Percentiles rank a stretch among this genome's conserved stretches.
Evolutionary conservation across 164 flowering plant species (phyloP).

Genomic region (Vitis riparia): DNA sequence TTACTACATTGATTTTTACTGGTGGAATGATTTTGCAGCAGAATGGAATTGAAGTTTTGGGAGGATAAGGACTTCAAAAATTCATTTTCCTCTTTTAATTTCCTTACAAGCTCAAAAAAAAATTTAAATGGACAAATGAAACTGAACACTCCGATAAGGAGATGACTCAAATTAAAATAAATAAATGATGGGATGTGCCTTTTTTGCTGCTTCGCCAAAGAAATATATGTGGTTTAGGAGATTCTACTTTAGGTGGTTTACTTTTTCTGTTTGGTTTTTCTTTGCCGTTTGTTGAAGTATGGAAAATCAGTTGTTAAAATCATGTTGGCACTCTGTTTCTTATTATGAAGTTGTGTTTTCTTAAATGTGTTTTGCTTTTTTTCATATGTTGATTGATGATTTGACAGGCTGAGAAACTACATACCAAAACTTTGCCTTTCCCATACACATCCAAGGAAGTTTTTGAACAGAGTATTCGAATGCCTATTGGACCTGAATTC

Average conservation of each 20-base stretch:
- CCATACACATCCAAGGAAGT: conserved; percentile 77
- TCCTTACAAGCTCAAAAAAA: too few relatives aligned
- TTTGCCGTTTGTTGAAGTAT: too few relatives aligned
- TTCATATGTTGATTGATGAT: background rate
- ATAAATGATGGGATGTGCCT: too few relatives aligned
- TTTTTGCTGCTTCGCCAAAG: background rate
- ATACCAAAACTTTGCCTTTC: conserved; percentile 61
- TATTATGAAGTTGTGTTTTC: background rate
- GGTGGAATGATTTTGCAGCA: background rate
- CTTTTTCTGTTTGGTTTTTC: too few relatives aligned
- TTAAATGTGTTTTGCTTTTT: too few relatives aligned
- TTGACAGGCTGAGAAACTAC: conserved; percentile 79
- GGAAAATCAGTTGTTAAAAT: background rate
- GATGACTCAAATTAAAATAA: too few relatives aligned
- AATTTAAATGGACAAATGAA: too few relatives aligned
- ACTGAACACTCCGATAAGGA: too few relatives aligned
- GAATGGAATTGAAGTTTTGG: background rate
- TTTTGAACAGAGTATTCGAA: conserved; percentile 72
- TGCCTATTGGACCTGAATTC: conserved; percentile 95
- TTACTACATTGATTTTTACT: background rate
- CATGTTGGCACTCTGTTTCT: background rate
- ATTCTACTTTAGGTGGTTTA: background rate
- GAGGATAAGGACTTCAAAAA: too few relatives aligned
- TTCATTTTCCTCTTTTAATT: too few relatives aligned
- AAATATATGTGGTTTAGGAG: background rate